Conservation (phyloP, 2,329 filamentous ascomycete genomes). For the Metarhizium rileyi region DNA sequence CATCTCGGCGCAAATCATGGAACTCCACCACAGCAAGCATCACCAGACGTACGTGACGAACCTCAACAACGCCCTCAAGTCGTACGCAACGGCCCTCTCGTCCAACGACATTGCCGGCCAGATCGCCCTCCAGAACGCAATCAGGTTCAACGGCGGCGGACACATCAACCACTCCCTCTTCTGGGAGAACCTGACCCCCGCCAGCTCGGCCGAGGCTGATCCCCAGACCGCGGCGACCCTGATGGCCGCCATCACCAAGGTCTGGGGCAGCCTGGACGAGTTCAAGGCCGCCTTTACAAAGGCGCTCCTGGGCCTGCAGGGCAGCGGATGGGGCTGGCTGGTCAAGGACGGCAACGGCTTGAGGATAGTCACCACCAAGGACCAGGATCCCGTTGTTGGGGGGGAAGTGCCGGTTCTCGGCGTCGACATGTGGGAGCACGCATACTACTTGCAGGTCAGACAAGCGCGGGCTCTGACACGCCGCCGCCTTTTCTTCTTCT, state of each 20-base stretch:
- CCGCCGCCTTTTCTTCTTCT: too few species aligned
- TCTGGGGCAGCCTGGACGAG: constrained; percentile 57
- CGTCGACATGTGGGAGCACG: constrained; percentile 90
- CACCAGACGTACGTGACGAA: constrained; percentile 72
- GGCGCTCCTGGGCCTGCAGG: constrained; percentile 62
- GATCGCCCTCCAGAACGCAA: constrained; percentile 56
- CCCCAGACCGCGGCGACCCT: constrained; percentile 42
- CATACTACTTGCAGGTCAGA: constrained; percentile 75
- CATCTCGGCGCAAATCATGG: constrained; percentile 73
- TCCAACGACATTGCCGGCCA: constrained; percentile 52
- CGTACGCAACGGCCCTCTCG: constrained; percentile 46
- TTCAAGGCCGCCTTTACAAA: constrained; percentile 60
- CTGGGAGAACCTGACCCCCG: constrained; percentile 72
- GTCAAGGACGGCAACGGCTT: constrained; percentile 54
- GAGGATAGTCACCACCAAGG: constrained; percentile 70
- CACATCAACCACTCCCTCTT: constrained; percentile 92
- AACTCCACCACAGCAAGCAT: constrained; percentile 70
- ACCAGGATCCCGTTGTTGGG: constrained; percentile 66
- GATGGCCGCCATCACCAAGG: constrained; percentile 47
- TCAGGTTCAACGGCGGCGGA: constrained; percentile 85
- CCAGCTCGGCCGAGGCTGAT: constrained; percentile 46
- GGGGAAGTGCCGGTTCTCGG: constrained; percentile 63
- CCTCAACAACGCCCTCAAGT: constrained; percentile 56
- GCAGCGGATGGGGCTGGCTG: constrained; percentile 84
- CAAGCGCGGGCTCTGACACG: too few species aligned